Base-by-base conservation (phyloP, 345 rosid genomes). In the Arabidopsis suecica region DNA sequence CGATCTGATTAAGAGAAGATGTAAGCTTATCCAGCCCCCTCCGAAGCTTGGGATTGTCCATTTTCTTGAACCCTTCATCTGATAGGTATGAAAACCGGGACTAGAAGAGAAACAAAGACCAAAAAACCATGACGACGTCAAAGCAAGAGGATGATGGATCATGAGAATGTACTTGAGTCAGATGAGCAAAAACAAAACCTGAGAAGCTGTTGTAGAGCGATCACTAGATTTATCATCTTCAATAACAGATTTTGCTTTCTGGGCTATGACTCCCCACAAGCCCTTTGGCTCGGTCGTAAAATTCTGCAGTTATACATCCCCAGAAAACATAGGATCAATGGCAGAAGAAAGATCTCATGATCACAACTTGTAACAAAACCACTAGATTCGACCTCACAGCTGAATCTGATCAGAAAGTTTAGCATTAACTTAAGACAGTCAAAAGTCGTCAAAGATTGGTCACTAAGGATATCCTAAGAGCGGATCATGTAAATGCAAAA, bases 201-300 rank as follows among this genome's bases (percentile, higher is more conserved):
- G 68, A 71, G 67, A 86, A 72, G 61, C 59, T 25, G 62, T 20
- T 65, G 18, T 16, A 16, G 89, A 77, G 66, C 78, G n/a, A 60
- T 84, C 90, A 22, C 71, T 83, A 55, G 59, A 36, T 78, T 80
- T 73, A 44, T 88, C 96, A 18, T 88, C 96, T 38, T 88, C 93
- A 4, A 90, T 74, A 68, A 86, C 86, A 68, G 93, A 78, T 80
- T 88, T 91, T 40, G 96, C 91, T 80, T 88, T 91, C 69, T 85
- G 89, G 61, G 93, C 89, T 74, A 91, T 81, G 65, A 82, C 82
- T 41, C 89, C 93, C 96, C 96, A 91, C 75, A 91, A 86, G 18
- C 92, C 87, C 57, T 82, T 86, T 2, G 86, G 68, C 38, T 81
- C 89, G 23, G 79, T 75, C 76, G 79, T 82, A 75, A 85, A 89